Percentiles rank a stretch among this genome's conserved stretches.
Evolutionary conservation across 1,284 basidiomycete genomes (phyloP).

Genomic region (Moesziomyces aphidis): DNA sequence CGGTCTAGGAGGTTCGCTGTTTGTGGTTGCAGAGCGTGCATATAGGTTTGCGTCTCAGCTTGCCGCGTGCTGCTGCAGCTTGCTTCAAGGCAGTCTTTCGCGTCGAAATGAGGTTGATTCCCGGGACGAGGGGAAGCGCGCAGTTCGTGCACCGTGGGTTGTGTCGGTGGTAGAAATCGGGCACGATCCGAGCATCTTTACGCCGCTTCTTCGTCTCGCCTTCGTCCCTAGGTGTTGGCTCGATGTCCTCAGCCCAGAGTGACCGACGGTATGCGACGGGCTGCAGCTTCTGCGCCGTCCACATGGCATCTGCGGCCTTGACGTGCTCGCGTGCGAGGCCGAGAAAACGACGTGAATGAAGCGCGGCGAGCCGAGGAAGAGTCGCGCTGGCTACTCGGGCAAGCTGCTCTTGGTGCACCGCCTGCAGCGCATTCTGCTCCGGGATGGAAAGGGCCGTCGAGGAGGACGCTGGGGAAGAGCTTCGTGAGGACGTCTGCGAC

Average conservation of each 20-base stretch:
- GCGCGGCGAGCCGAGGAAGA: constrained; percentile 26
- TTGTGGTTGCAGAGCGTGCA: constrained; percentile 31
- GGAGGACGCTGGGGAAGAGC: constrained; percentile 6
- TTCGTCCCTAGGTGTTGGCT: constrained; percentile 4
- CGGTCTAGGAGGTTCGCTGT: constrained; percentile 1
- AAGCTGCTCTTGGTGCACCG: constrained; percentile 37
- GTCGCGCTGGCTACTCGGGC: constrained; percentile 16
- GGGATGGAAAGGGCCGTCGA: neutral
- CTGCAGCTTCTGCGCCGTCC: constrained; percentile 12
- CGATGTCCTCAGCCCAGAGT: constrained; percentile 32
- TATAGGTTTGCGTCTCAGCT: constrained; percentile 1
- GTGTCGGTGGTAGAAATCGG: constrained; percentile 34
- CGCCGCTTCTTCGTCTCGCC: neutral
- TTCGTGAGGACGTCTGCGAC: constrained; percentile 8
- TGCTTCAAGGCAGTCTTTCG: neutral
- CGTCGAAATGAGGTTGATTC: constrained; percentile 11
- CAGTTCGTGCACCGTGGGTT: constrained; percentile 23
- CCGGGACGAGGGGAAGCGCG: constrained; percentile 15
- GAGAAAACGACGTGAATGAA: constrained; percentile 31
- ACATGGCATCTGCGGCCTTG: constrained; percentile 10
- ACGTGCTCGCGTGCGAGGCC: constrained; percentile 14
- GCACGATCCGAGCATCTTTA: constrained; percentile 8
- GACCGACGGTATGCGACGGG: constrained; percentile 12
- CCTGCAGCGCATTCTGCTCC: constrained; percentile 26
- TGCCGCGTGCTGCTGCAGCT: neutral